Percentiles rank a stretch among this genome's conserved stretches.
Evolutionary conservation across 352 stramenopile genomes (phyloP).

Genomic region (Bremia lactucae): DNA sequence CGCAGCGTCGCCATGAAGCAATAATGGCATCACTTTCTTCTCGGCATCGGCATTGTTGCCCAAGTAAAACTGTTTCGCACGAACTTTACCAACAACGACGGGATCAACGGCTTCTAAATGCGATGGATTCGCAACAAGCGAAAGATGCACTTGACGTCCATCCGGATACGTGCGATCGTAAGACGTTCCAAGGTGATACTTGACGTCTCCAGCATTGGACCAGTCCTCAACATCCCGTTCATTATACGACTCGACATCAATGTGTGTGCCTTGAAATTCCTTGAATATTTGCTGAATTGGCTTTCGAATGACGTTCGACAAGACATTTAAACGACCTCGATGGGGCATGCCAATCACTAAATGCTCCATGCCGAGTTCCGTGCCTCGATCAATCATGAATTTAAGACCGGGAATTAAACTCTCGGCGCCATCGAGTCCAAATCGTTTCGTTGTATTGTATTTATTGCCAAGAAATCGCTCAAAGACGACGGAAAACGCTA

Average conservation of each 20-base stretch:
- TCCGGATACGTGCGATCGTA: conserved; percentile 94
- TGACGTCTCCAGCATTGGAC: conserved; percentile 93
- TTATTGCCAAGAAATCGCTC: conserved; percentile 97
- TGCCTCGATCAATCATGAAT: conserved; percentile 92
- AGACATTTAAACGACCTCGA: conserved; percentile 92
- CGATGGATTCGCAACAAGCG: conserved; percentile 93
- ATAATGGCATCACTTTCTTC: conserved; percentile 87
- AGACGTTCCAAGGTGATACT: conserved; percentile 97
- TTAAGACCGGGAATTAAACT: conserved; percentile 92
- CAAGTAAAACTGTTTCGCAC: conserved; percentile 95
- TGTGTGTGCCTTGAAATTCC: conserved; percentile 93
- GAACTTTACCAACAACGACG: conserved; percentile 90
- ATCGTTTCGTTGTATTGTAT: conserved; percentile 98
- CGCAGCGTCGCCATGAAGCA: conserved; percentile 95
- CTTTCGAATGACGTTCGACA: conserved; percentile 98
- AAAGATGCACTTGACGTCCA: conserved; percentile 90
- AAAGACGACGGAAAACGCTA: conserved; percentile 97
- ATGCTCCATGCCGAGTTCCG: conserved; percentile 91
- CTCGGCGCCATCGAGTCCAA: conserved; percentile 94
- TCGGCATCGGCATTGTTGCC: conserved; percentile 82
- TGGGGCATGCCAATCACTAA: conserved; percentile 98
- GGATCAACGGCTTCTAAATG: conserved; percentile 96
- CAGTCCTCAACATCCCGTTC: conserved; percentile 76
- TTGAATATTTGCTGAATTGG: conserved; percentile 96
- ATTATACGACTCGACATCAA: conserved; percentile 86